These are phyloP conservation scores for Phytophthora chlamydospora DNA, from an alignment of 352 stramenopile species.

Conservation along the genomic window DNA sequence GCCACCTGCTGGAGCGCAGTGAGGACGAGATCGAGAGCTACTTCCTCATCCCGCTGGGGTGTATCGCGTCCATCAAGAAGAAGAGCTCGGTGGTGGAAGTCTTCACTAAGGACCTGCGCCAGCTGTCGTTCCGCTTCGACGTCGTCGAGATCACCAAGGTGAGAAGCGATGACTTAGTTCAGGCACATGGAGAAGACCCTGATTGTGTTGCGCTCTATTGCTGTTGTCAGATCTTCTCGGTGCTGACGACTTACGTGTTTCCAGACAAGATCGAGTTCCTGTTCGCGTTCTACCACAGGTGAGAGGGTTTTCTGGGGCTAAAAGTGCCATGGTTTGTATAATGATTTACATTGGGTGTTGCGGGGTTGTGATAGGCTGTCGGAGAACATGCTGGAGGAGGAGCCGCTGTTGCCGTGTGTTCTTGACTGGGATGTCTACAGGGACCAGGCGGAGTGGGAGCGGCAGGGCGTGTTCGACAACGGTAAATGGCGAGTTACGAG, in stretches of 20 bases:
- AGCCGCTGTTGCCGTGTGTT: constrained; percentile 58
- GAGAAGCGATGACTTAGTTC: background rate
- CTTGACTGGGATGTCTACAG: constrained; percentile 77
- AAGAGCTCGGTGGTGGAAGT: constrained; percentile 83
- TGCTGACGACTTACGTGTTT: constrained; percentile 86
- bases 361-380: constrained; percentile 43
- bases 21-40: constrained; percentile 79
- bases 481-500: constrained; percentile 66
- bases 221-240: constrained; percentile 64
- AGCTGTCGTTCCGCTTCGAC: constrained; percentile 81
- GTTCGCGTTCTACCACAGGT: constrained; percentile 86
- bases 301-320: background rate
- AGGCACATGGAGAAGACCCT: constrained; percentile 4
- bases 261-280: constrained; percentile 85
- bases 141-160: constrained; percentile 73
- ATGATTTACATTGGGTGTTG: background rate
- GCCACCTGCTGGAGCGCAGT: constrained; percentile 59
- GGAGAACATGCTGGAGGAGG: constrained; percentile 45
- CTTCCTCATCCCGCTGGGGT: constrained; percentile 77
- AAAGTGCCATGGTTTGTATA: background rate
- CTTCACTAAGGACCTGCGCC: constrained; percentile 78
- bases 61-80: constrained; percentile 79
- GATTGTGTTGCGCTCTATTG: constrained; percentile 5
- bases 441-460: constrained; percentile 68
- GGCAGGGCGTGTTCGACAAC: constrained; percentile 74